Conservation (phyloP, 768 basidiomycete genomes). For the Glaciozyma antarctica region DNA sequence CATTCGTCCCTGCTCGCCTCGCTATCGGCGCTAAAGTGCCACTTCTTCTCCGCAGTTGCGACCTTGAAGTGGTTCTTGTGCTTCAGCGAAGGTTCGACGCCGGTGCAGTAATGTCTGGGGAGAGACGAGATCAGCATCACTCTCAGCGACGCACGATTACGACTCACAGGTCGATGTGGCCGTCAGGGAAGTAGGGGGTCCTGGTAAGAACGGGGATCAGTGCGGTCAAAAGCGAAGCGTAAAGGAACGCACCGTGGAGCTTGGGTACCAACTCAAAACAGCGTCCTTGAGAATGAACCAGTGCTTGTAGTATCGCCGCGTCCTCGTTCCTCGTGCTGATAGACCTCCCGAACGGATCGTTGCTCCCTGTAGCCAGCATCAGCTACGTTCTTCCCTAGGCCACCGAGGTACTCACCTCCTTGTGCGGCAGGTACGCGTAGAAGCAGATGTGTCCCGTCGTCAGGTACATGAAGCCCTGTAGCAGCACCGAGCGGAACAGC, state of each 20-base stretch:
- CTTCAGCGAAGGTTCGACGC: constrained; percentile 70
- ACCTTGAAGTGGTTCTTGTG: constrained; percentile 60
- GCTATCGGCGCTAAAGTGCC: constrained; percentile 66
- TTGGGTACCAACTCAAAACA: constrained; percentile 91
- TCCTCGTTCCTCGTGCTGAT: constrained; percentile 74
- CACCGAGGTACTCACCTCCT: constrained; percentile 43
- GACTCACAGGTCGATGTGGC: constrained; percentile 66
- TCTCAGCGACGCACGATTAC: not conserved
- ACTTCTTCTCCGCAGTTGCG: constrained; percentile 67
- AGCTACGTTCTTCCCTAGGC: constrained; percentile 54
- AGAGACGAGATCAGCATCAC: not conserved
- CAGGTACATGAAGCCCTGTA: constrained; percentile 96
- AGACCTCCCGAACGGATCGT: constrained; percentile 84
- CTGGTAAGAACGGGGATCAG: constrained; percentile 41
- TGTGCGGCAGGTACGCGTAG: constrained; percentile 42
- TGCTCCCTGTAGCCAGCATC: constrained; percentile 59
- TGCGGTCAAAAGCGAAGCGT: not conserved
- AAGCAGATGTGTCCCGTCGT: constrained; percentile 91
- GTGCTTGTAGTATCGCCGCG: constrained; percentile 79
- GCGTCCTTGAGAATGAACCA: constrained; percentile 97
- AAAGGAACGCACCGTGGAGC: constrained; percentile 59
- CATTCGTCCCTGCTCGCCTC: constrained; percentile 80
- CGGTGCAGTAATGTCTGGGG: constrained; percentile 63
- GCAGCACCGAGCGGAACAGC: constrained; percentile 48
- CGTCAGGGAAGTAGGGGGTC: constrained; percentile 97